Evolutionary conservation across 2,329 filamentous ascomycete species (phyloP).

Genomic region (Cladorrhinum sp.): DNA sequence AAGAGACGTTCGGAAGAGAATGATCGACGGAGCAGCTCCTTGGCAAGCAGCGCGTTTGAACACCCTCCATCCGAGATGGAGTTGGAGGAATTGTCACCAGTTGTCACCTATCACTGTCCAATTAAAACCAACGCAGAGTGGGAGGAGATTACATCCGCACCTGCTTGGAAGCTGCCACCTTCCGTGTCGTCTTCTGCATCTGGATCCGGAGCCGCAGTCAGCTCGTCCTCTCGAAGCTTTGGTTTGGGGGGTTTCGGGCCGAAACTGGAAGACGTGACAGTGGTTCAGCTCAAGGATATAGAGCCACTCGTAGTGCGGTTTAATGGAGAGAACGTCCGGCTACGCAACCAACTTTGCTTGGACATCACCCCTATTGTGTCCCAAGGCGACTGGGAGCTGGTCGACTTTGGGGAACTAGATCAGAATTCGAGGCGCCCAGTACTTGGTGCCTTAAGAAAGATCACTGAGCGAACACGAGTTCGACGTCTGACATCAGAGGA

Average conservation of each 20-base stretch:
- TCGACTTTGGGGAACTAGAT: not conserved
- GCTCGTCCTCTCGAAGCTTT: not conserved
- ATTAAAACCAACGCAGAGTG: conserved; percentile 14
- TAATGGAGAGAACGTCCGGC: conserved; percentile 19
- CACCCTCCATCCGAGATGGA: conserved; percentile 3
- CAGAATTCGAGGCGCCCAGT: not conserved
- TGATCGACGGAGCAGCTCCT: not conserved
- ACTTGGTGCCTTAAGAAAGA: not conserved
- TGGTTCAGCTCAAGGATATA: conserved; percentile 18
- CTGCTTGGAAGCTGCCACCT: conserved; percentile 6
- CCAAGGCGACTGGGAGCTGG: not conserved
- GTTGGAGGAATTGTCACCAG: conserved; percentile 1
- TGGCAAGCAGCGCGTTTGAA: conserved; percentile 5
- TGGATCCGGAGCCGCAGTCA: not conserved
- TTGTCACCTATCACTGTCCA: conserved; percentile 11
- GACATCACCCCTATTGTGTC: conserved; percentile 17
- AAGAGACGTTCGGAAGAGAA: not conserved
- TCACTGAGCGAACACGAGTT: not conserved
- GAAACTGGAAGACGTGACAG: conserved; percentile 7
- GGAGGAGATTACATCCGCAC: conserved; percentile 23
- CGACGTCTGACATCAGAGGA: conserved; percentile 11
- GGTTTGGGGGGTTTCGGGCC: not conserved
- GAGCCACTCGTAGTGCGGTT: conserved; percentile 22
- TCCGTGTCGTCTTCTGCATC: conserved; percentile 2
- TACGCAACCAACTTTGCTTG: conserved; percentile 23